Evolutionary conservation across 1,284 basidiomycete genomes (phyloP).

Genomic region (Abortiporus biennis): DNA sequence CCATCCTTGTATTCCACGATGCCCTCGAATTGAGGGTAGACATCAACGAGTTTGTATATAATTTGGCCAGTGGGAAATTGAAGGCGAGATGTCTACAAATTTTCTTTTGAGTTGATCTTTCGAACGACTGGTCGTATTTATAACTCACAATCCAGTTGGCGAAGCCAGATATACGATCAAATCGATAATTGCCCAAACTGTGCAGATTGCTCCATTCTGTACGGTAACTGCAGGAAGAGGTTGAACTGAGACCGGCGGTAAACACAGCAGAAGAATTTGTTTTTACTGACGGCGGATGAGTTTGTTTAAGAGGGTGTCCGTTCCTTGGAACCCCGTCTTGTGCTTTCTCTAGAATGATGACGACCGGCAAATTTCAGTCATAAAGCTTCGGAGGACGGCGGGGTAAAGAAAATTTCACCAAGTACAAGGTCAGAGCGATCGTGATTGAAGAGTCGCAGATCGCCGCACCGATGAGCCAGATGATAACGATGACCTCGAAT

Average conservation of each 20-base stretch:
- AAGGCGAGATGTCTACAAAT: background rate
- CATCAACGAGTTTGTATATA: slow-evolving; percentile 4
- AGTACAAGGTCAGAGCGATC: slow-evolving; percentile 18
- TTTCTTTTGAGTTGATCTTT: no score
- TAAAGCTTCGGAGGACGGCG: no score
- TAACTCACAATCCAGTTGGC: background rate
- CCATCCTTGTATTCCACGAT: background rate
- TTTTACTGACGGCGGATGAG: slow-evolving; percentile 9
- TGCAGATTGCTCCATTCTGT: background rate
- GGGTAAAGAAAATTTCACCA: slow-evolving; percentile 19
- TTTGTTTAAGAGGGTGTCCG: slow-evolving; percentile 9
- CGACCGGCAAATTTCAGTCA: background rate
- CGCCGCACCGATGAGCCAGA: slow-evolving; percentile 25
- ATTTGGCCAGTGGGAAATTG: slow-evolving; percentile 1
- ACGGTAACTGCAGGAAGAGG: background rate
- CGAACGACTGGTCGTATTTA: no score
- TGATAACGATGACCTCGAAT: slow-evolving; percentile 26
- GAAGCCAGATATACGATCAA: background rate
- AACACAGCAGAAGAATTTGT: background rate
- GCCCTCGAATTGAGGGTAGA: background rate
- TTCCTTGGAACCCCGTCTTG: slow-evolving; percentile 8
- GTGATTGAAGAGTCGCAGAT: slow-evolving; percentile 26
- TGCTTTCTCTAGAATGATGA: slow-evolving; percentile 7
- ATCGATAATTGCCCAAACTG: background rate
- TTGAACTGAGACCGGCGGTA: background rate